Evolutionary conservation across 2,329 filamentous ascomycete species (phyloP), one percentile per base, ranked within the genome.

Genomic region (Fusarium transvaalense): DNA sequence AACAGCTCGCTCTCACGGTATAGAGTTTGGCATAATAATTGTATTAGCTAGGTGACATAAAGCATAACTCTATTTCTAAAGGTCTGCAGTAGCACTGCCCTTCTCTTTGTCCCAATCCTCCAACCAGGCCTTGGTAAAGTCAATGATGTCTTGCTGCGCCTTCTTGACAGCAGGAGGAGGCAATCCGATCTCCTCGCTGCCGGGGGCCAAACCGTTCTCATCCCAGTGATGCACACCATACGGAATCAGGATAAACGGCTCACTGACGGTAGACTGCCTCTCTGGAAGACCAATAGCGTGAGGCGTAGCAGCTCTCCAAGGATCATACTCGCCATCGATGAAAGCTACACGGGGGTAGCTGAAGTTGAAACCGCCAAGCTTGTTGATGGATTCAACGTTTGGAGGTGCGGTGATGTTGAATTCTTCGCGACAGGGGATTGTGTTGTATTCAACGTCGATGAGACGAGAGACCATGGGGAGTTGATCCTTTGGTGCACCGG

Each of bases 161-260:
- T 88, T 82, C 5, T 80, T 82, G 8, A 93, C 84, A 4, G 88
- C 79, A 2, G 78, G 74, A 0, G 90, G 90, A 2, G 90, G 90
- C 32, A 92, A 74, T 1, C 79, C 78, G 0, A 89, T 90, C 76
- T 92, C 83, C 59, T 90, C 89, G 2, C 82, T 77, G 50, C 89
- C 87, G 2, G 71, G 72, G 1, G 43, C 50, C n/a, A 91, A 71
- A 1, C 89, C 89, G 67, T 91, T 90, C 79, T 91, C 89, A 69
- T 92, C 91, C 90, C 91, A 96, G 76, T 95, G 92, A 77, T 97
- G 93, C 21, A 94, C 91, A 0, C 88, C 92, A n/a, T 86, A 85
- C 5, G 84, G 81, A 45, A 97, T 93, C 45, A 95, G 75, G n/a
- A 92, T 83, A 66, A 90, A 92, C 0, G 92, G 92, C 80, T 94